Evolutionary conservation across 768 basidiomycete genomes (phyloP).

Genomic region (Cystobasidium tubakii): DNA sequence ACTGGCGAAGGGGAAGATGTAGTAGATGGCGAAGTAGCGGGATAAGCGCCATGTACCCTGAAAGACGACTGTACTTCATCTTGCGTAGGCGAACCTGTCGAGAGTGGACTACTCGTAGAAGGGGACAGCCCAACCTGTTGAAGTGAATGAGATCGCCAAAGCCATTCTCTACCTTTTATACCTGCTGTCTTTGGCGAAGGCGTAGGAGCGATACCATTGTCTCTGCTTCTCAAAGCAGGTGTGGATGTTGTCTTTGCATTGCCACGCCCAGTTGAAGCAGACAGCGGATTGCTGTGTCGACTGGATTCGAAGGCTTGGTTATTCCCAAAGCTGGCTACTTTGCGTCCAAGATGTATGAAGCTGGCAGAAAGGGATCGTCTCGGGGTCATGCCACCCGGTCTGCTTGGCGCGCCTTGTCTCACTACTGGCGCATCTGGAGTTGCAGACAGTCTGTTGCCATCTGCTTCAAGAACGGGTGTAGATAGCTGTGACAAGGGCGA

Average conservation of each 20-base stretch:
- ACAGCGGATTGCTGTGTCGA: not conserved
- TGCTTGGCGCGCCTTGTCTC: not conserved
- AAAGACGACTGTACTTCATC: not conserved
- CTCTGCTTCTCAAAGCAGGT: not conserved
- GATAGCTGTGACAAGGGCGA: not conserved
- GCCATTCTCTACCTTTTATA: not conserved
- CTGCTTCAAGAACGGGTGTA: not conserved
- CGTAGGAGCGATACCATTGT: not conserved
- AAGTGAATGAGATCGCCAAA: not conserved
- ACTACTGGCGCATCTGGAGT: not conserved
- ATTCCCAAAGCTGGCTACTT: constrained; percentile 2
- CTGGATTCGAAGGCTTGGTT: not conserved
- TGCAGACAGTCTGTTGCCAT: not conserved
- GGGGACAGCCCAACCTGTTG: not conserved
- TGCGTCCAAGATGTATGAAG: not conserved
- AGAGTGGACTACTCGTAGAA: not conserved
- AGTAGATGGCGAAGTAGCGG: not conserved
- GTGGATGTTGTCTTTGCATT: not conserved
- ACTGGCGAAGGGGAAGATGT: not conserved
- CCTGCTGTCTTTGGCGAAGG: not conserved
- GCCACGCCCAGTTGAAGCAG: not conserved
- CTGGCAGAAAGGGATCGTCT: constrained; percentile 13
- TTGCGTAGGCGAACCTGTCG: not conserved
- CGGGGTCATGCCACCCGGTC: not conserved
- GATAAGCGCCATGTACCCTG: not conserved